Evolutionary conservation across 2,329 filamentous ascomycete species (phyloP), one percentile per base, ranked within the genome.

Genomic region (Fusarium multiceps): DNA sequence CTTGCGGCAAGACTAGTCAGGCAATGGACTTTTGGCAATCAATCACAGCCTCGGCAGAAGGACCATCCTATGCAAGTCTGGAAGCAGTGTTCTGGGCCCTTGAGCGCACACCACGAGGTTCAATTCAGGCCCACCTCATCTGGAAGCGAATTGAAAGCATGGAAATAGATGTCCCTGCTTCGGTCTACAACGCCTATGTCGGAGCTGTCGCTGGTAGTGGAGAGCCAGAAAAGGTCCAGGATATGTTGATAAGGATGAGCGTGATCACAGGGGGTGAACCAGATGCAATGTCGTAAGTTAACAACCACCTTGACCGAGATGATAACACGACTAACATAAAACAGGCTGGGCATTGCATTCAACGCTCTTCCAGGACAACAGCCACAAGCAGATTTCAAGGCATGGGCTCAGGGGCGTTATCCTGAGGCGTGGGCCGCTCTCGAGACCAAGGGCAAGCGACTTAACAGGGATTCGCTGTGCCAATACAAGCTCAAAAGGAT

Each of bases 1-100:
- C 88, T 2, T 92, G 89, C 74, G 92, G 88, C 9, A 84, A 89
- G 68, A 85, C 91, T 0, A 80, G 86, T 30, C 87, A 87, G 57
- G 93, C 92, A 2, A 82, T 97, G 68, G 88, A 90, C 50, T 93
- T 93, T 76, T 98, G 94, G 93, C 85, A 89, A 57, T 89, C 97
- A 49, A 94, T 99, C 60, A 89, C 90, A n/a, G 87, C 88, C 59
- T 93, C 91, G 0, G 84, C 86, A n/a, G 94, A 98, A 79, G 96
- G 96, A 0, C 96, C 96, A 0, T 92, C 90, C 3, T 93, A 96
- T 74, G 87, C 89, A 65, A 94, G 91, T 66, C 86, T 99, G 40
- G 89, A 91, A 47, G 91, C 96, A 34, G 90, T 94, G 4, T 93
- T 99, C 72, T 90, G 90, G 72, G 88, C 90, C 2, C 95, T 94